phyloP scores from a whole-genome alignment of 495 filamentous ascomycete species.

The Thermothielavioides terrestris region DNA sequence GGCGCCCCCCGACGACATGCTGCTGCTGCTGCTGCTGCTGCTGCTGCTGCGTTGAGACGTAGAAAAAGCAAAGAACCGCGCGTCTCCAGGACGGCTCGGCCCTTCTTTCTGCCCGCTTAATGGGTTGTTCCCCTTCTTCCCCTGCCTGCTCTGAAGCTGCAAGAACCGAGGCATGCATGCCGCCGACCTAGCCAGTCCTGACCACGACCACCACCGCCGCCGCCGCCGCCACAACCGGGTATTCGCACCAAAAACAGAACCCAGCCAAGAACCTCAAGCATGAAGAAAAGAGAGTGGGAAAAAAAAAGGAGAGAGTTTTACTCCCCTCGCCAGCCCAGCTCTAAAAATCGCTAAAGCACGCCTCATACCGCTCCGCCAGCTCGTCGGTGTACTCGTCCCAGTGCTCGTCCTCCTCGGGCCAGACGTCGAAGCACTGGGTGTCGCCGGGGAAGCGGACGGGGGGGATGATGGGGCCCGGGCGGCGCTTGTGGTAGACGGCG shows the following conservation, averaged over 20 bases:
- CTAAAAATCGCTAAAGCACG: constrained; percentile 75
- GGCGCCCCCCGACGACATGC: too few relatives aligned
- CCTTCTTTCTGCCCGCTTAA: too few relatives aligned
- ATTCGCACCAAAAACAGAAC: background rate
- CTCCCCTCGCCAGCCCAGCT: background rate
- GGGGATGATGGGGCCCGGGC: constrained; percentile 79
- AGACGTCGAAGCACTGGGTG: constrained; percentile 84
- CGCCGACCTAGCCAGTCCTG: too few relatives aligned
- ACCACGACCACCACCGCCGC: background rate
- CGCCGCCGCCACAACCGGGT: background rate
- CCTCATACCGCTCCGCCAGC: constrained; percentile 63
- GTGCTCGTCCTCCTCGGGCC: constrained; percentile 51
- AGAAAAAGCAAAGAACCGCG: too few relatives aligned
- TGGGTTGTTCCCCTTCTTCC: too few relatives aligned
- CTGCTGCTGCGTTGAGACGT: too few relatives aligned
- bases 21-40: too few relatives aligned
- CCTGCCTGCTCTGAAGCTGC: too few relatives aligned
- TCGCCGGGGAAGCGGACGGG: constrained; percentile 73
- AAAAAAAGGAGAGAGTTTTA: too few relatives aligned
- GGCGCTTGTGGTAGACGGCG: constrained; percentile 58
- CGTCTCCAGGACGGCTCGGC: too few relatives aligned
- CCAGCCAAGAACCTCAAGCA: background rate
- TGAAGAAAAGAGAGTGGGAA: background rate
- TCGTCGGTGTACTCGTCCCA: constrained; percentile 62
- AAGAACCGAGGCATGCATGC: too few relatives aligned